Conservation (phyloP, 768 basidiomycete genomes). For the Tremella mesenterica region DNA sequence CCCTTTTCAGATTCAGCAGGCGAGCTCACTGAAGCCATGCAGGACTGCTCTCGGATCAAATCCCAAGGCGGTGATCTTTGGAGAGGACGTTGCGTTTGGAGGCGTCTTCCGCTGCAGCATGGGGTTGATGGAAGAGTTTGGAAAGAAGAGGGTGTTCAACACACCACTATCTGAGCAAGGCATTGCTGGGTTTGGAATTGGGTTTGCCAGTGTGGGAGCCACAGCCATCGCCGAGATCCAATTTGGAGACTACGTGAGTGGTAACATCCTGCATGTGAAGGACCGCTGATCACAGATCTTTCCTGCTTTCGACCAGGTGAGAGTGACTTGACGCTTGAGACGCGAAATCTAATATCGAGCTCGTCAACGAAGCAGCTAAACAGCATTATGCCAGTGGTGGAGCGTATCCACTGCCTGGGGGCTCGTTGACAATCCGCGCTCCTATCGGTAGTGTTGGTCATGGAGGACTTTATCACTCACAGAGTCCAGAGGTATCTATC, state of each 20-base stretch:
- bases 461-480: conserved; percentile 87
- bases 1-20: not conserved
- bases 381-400: conserved; percentile 83
- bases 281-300: conserved; percentile 58
- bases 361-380: conserved; percentile 94
- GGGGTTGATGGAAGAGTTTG: conserved; percentile 89
- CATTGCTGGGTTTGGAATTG: conserved; percentile 89
- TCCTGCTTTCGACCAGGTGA: conserved; percentile 87
- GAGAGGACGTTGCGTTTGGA: conserved; percentile 79
- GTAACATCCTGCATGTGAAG: not conserved
- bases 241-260: conserved; percentile 43
- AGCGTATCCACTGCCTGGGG: conserved; percentile 35
- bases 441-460: conserved; percentile 89
- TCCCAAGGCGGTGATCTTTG: conserved; percentile 79
- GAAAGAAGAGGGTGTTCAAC: conserved; percentile 91
- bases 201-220: conserved; percentile 83
- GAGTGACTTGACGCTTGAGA: not conserved
- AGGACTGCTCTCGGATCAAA: conserved; percentile 79
- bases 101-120: conserved; percentile 91
- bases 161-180: conserved; percentile 66
- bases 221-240: conserved; percentile 86
- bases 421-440: conserved; percentile 69
- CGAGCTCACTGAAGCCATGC: not conserved
- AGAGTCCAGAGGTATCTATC: conserved; percentile 62
- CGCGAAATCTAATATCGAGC: conserved; percentile 34